phyloP scores from a whole-genome alignment of 73 alveolate species.

The Symbiodinium pilosum region DNA sequence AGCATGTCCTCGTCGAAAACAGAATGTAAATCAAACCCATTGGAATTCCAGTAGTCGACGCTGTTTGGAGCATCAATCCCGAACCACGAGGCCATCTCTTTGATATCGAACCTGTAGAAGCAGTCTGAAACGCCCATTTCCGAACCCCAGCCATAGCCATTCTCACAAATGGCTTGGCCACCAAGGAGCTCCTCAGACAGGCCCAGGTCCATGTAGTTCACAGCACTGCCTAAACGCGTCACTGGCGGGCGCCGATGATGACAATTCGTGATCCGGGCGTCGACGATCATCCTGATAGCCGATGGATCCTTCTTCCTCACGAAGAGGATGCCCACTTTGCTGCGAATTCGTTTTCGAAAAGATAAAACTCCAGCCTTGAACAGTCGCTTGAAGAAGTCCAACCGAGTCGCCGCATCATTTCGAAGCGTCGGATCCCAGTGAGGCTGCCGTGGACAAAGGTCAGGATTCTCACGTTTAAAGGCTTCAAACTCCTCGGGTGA shows the following conservation, averaged over 20 bases:
- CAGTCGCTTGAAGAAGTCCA: background rate
- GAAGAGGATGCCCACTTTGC: constrained; percentile 9
- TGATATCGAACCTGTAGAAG: background rate
- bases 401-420: background rate
- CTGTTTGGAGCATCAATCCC: background rate
- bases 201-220: background rate
- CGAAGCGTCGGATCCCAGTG: constrained; percentile 13
- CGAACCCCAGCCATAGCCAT: background rate
- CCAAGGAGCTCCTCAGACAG: too few relatives aligned
- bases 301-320: constrained; percentile 18
- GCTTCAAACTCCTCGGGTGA: background rate
- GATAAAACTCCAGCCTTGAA: background rate
- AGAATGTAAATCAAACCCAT: background rate
- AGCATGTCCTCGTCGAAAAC: background rate
- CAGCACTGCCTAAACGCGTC: constrained; percentile 1
- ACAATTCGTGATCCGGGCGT: background rate
- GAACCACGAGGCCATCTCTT: constrained; percentile 24
- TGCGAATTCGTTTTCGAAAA: background rate
- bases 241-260: background rate
- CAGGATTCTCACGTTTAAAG: background rate
- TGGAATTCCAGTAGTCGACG: background rate
- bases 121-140: constrained; percentile 27
- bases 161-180: too few relatives aligned
- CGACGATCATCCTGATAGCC: constrained; percentile 21
- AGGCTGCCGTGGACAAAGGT: background rate